These are phyloP conservation scores for Nasturtium officinale DNA, from an alignment of 345 rosid genomes.

Conservation along the genomic window DNA sequence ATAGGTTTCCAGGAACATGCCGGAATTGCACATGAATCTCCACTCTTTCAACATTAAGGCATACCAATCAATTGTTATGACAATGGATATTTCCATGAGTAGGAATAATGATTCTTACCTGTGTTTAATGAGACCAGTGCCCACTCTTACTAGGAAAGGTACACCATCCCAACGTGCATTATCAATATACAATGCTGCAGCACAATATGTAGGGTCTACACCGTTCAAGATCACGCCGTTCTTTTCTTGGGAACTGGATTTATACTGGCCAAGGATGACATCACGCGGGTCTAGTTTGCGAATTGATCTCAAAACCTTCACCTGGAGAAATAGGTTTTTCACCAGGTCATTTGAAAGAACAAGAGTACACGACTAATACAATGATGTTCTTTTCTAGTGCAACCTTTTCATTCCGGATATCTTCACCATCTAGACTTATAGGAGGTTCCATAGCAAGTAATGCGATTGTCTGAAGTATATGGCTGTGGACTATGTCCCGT, in stretches of 20 bases:
- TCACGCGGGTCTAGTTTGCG: conserved; percentile 55
- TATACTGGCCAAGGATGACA: conserved; percentile 77
- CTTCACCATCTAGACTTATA: conserved; percentile 76
- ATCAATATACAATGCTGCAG: conserved; percentile 72
- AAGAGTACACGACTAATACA: neutral
- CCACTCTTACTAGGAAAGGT: conserved; percentile 68
- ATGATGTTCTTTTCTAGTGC: conserved; percentile 11
- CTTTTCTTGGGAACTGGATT: conserved; percentile 51
- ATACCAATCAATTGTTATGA: conserved; percentile 7
- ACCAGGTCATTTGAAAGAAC: conserved; percentile 20
- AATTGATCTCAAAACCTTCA: conserved; percentile 73
- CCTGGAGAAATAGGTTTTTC: conserved; percentile 47
- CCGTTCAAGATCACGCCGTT: conserved; percentile 44
- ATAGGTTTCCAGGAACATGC: conserved; percentile 69
- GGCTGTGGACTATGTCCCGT: conserved; percentile 73
- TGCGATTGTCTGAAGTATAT: conserved; percentile 73
- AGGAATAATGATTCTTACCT: conserved; percentile 45
- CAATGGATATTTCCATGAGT: conserved; percentile 7
- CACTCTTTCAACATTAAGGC: conserved; percentile 49
- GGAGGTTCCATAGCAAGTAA: conserved; percentile 92
- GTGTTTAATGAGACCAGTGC: conserved; percentile 74
- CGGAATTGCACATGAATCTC: conserved; percentile 75
- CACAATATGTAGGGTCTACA: conserved; percentile 64
- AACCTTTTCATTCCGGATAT: conserved; percentile 81
- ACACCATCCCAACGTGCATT: conserved; percentile 93